phyloP scores from a whole-genome alignment of 2,329 filamentous ascomycete genomes.

The Decorospora gaudefroyi region DNA sequence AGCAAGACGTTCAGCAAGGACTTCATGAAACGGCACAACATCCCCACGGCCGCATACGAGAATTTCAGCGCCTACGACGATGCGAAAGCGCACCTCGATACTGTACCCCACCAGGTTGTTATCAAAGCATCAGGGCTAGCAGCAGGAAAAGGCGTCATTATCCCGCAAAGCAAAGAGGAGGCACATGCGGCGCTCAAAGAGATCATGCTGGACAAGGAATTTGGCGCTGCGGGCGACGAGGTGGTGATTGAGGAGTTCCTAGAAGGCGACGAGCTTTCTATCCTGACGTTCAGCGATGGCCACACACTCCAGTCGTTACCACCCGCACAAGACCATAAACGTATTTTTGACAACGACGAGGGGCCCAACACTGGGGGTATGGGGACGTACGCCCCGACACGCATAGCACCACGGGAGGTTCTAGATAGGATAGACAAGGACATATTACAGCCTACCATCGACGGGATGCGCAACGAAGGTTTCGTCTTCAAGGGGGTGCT shows the following conservation, averaged over 20 bases:
- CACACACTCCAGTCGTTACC: slow-evolving; percentile 81
- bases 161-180: slow-evolving; percentile 80
- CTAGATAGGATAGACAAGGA: slow-evolving; percentile 76
- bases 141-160: slow-evolving; percentile 93
- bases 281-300: slow-evolving; percentile 90
- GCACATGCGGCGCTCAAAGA: slow-evolving; percentile 79
- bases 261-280: slow-evolving; percentile 87
- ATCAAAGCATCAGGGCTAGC: slow-evolving; percentile 94
- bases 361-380: slow-evolving; percentile 97
- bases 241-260: slow-evolving; percentile 96
- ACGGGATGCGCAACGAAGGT: slow-evolving; percentile 80
- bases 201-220: slow-evolving; percentile 88
- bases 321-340: slow-evolving; percentile 95
- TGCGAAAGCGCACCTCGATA: slow-evolving; percentile 70
- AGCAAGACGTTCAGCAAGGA: slow-evolving; percentile 98
- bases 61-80: slow-evolving; percentile 81
- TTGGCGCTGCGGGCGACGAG: slow-evolving; percentile 82
- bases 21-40: slow-evolving; percentile 89
- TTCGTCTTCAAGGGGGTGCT: slow-evolving; percentile 65
- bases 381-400: slow-evolving; percentile 89
- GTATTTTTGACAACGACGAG: slow-evolving; percentile 84
- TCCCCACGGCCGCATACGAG: slow-evolving; percentile 88
- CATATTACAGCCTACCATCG: slow-evolving; percentile 85
- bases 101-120: slow-evolving; percentile 57
- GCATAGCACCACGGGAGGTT: slow-evolving; percentile 60